Evolutionary conservation across 202 grass and related monocot genomes (phyloP), one percentile per base, ranked within the genome.

Genomic region (Tripidium arundinaceum): DNA sequence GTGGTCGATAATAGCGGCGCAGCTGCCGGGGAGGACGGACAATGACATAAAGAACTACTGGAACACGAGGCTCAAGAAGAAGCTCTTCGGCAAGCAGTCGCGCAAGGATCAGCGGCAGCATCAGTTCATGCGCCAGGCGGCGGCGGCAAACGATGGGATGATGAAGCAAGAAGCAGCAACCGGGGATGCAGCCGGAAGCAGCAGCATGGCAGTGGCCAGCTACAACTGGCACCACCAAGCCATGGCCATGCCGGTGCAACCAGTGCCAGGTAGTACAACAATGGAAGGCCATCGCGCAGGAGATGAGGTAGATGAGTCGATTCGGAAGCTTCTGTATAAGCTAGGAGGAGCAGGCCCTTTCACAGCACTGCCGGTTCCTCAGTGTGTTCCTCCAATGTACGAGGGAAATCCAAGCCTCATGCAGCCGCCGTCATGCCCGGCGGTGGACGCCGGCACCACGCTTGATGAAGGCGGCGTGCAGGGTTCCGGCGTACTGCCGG

Each of bases 41-140:
- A 99, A 99, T 76, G 97, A 99, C 70, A 93, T 99, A 88, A 99
- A 99, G 93, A 99, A 99, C 81, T 99, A 99, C 83, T 99, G 97
- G 97, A 99, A 99, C 78, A 96, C 97, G 5, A 88, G 89, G 77
- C 90, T 99, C 26, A 99, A 99, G 92, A 99, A 96, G 85, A 99
- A 91, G 78, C 87, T 99, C 69, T 70, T 99, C n/a, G 97, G 90
- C 69, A 99, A 99, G 78, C 92, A 89, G 68, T 77, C 86, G 7
- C 78, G 83, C 40, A 88, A 78, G 57, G 79, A 91, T 33, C 84
- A 82, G 47, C 69, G 83, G 46, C 81, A 70, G 25, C 86, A 76
- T 24, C 57, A 75, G 29, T 75, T 89, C 40, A 45, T 25, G 15
- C 74, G 34, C 69, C 85, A 75, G 45, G 66, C 21, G 3, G 11